phyloP scores from a whole-genome alignment of 257 asterid genomes.

The Eucommia ulmoides region DNA sequence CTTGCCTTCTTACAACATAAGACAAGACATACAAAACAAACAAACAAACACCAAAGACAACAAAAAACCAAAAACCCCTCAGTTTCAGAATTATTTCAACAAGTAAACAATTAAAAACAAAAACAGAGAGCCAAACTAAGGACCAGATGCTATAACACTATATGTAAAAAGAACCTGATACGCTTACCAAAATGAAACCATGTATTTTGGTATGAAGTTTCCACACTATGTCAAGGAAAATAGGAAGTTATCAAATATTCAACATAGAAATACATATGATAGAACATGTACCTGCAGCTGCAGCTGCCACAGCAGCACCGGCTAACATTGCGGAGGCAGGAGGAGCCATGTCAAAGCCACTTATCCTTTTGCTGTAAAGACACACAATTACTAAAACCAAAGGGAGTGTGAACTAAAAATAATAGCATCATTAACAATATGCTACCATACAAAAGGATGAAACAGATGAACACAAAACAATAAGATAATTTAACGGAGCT shows the following conservation, averaged over 20 bases:
- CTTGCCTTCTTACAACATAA: neutral
- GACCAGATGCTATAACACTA: neutral
- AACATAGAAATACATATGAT: too few relatives aligned
- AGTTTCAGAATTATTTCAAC: slow-evolving; percentile 46
- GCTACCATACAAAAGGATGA: neutral
- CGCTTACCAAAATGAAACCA: neutral
- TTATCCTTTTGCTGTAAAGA: neutral
- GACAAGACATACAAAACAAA: slow-evolving; percentile 1
- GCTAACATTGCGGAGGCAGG: neutral
- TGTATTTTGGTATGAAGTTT: neutral
- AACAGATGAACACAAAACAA: neutral
- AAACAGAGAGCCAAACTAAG: neutral
- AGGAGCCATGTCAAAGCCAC: neutral
- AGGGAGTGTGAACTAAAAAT: neutral
- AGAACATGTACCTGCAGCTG: neutral
- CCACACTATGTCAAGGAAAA: neutral
- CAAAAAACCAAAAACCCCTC: slow-evolving; percentile 75
- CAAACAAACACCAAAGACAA: slow-evolving; percentile 49
- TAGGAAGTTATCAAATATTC: neutral
- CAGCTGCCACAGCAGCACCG: neutral
- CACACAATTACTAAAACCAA: neutral
- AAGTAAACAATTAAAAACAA: neutral
- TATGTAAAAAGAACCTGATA: neutral
- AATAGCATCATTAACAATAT: neutral
- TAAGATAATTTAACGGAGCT: too few relatives aligned